Percentiles rank a stretch among this genome's conserved stretches.
Conservation (phyloP, 139 green algal species). For the Auxenochlorella pyrenoidosa region DNA sequence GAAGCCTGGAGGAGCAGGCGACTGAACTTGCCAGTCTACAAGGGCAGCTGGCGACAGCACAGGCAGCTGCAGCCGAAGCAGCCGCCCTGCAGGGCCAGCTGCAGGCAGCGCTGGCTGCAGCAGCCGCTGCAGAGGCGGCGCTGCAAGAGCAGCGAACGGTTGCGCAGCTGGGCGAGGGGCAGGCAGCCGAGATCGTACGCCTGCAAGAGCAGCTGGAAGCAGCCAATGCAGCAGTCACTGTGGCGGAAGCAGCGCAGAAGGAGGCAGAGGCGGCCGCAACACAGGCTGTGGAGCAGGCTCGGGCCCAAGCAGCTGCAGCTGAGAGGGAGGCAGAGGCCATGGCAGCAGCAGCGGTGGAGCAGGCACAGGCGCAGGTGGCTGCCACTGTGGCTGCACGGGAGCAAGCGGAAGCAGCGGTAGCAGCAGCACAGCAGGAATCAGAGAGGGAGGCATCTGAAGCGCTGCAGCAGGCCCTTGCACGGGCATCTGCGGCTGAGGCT, state of each 20-base stretch:
- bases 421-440: background rate
- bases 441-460: background rate
- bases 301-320: background rate
- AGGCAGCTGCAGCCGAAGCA: background rate
- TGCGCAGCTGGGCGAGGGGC: background rate
- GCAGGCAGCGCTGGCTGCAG: background rate
- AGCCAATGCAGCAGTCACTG: background rate
- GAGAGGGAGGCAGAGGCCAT: background rate
- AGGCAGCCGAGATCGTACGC: background rate
- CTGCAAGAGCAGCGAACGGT: background rate
- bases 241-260: background rate
- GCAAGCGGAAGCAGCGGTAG: background rate
- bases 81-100: background rate
- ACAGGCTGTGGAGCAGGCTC: background rate
- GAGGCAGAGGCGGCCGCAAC: background rate
- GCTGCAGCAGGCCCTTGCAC: background rate
- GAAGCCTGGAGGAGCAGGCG: background rate
- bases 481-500: background rate
- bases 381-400: background rate
- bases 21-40: background rate
- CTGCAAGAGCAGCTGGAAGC: slow-evolving; percentile 8
- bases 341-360: background rate
- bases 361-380: background rate
- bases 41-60: background rate
- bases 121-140: background rate